Evolutionary conservation across 2,329 filamentous ascomycete species (phyloP).

Genomic region (Penicillium sp.): DNA sequence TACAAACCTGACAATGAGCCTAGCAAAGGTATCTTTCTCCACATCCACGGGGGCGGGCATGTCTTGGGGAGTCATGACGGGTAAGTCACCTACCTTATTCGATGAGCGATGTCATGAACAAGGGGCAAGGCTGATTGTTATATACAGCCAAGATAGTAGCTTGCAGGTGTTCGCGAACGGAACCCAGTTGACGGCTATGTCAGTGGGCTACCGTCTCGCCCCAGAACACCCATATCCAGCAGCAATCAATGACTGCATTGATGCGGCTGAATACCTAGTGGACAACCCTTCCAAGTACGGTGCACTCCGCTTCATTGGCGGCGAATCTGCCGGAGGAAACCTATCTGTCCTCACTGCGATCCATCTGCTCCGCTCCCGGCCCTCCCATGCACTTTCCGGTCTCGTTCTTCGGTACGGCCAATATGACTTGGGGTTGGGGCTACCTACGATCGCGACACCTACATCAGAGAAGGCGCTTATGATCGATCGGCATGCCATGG

Average conservation of each 20-base stretch:
- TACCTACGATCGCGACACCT: neutral
- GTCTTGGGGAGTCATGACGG: conserved; percentile 36
- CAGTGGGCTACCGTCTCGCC: conserved; percentile 64
- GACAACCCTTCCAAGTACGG: conserved; percentile 9
- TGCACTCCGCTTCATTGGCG: conserved; percentile 8
- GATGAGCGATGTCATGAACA: neutral
- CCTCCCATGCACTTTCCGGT: neutral
- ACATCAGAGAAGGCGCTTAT: neutral
- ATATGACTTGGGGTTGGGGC: conserved; percentile 5
- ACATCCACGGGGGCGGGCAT: conserved; percentile 61
- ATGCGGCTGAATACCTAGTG: conserved; percentile 11
- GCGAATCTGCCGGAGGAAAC: conserved; percentile 14
- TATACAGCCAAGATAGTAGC: conserved; percentile 49
- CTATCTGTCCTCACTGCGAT: neutral
- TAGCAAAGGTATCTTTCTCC: conserved; percentile 55
- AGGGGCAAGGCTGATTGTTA: neutral
- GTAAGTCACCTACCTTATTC: neutral
- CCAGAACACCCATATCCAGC: conserved; percentile 65
- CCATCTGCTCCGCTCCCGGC: conserved; percentile 3
- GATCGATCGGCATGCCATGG: conserved; percentile 1
- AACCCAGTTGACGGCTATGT: conserved; percentile 56
- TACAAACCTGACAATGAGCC: conserved; percentile 54
- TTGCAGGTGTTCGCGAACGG: conserved; percentile 57
- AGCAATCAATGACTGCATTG: conserved; percentile 11
- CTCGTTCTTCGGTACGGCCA: conserved; percentile 7